Base-by-base conservation (phyloP, 257 asterid species). In the Ehretia macrophylla region DNA sequence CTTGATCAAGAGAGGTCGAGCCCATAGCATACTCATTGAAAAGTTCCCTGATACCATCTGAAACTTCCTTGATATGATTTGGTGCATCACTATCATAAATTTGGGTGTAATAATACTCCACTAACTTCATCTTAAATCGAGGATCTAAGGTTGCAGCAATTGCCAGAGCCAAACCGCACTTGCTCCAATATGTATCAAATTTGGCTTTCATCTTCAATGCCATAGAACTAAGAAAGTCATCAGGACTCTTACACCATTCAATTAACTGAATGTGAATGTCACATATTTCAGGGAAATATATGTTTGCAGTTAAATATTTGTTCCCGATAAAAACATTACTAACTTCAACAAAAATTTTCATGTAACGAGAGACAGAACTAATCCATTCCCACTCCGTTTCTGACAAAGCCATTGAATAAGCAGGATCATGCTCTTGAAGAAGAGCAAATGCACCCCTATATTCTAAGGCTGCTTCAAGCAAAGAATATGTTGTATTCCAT, bases 141-240 rank as follows among this genome's bases (percentile, higher is more conserved):
- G 99, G 99, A 65, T 92, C 99, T 59, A 92, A 78, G 53, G 86
- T 75, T 10, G 90, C 90, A 37, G 97, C 95, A 71, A 88, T 68
- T 63, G 97, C 95, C 74, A 82, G 75, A 62, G 71, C 65, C 71
- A 79, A 76, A 74, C 85, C 79, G 73, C 96, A 88, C 71, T 84
- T 88, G 77, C 68, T 81, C 99, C 97, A 92, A 67, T 81, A 88
- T 45, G 53, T 70, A 44, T 92, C 99, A 58, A 92, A 92, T 63
- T 77, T 92, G 70, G 67, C 63, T 75, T 92, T 88, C 87, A 88
- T 86, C 73, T 82, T 88, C 73, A 72, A 55, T 51, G 99, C 95
- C 62, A 79, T 69, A 14, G 85, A 70, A 38, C 93, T 81, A 42
- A 84, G 88, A 69, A 82, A 79, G 44, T 72, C 87, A 74, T 92